These are phyloP conservation scores for Tuber magnatum DNA, from an alignment of 495 filamentous ascomycete species.

Conservation along the genomic window DNA sequence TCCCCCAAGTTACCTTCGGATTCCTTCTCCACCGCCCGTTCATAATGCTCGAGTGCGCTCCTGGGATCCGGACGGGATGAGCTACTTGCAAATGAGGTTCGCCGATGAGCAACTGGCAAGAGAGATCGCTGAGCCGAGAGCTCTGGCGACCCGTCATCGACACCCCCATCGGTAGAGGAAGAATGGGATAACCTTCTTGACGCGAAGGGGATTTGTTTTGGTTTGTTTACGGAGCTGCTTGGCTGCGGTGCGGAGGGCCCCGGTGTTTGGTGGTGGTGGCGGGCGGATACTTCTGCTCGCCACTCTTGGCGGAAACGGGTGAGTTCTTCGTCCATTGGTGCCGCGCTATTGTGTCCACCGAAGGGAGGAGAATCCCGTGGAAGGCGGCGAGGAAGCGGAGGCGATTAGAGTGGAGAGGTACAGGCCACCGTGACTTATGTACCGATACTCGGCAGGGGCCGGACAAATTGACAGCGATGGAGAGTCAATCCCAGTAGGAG, in stretches of 20 bases:
- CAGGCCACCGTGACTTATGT: background rate
- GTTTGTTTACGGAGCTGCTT: slow-evolving; percentile 5
- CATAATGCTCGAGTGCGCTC: slow-evolving; percentile 87
- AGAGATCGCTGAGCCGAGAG: background rate
- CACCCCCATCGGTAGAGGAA: background rate
- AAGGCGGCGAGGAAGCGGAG: background rate
- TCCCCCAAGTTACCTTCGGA: slow-evolving; percentile 77
- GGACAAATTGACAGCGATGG: background rate
- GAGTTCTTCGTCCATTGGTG: slow-evolving; percentile 59
- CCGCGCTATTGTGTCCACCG: background rate
- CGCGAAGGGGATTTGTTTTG: slow-evolving; percentile 10
- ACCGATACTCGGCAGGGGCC: background rate
- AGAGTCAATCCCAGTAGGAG: background rate
- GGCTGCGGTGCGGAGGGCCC: slow-evolving; percentile 6
- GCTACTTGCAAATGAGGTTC: slow-evolving; percentile 10
- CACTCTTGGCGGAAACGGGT: slow-evolving; percentile 74
- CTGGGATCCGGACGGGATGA: slow-evolving; percentile 3
- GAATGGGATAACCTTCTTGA: slow-evolving; percentile 21
- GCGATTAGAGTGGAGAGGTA: background rate
- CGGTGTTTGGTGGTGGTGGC: slow-evolving; percentile 41
- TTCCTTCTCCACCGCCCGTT: slow-evolving; percentile 84
- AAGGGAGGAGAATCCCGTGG: background rate
- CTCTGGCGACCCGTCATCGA: slow-evolving; percentile 4
- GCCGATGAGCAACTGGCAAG: slow-evolving; percentile 12
- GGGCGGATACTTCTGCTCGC: slow-evolving; percentile 68